phyloP scores from a whole-genome alignment of 2,329 filamentous ascomycete species.

The Verticillium dahliae region DNA sequence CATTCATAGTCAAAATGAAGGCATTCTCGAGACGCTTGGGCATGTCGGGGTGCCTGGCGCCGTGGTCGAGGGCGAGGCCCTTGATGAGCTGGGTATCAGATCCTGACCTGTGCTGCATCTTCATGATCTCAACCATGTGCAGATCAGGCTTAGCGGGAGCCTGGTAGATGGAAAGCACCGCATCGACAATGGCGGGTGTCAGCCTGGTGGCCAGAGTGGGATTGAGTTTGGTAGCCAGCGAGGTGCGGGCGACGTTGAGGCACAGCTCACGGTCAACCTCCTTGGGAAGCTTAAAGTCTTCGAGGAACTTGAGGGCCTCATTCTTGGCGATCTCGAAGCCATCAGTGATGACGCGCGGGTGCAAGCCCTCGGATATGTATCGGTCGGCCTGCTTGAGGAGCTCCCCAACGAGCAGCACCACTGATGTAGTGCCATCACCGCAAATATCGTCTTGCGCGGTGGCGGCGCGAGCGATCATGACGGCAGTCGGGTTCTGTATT shows the following conservation, averaged over 20 bases:
- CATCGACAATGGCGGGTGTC: conserved; percentile 92
- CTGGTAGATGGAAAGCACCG: conserved; percentile 90
- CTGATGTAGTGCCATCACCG: conserved; percentile 94
- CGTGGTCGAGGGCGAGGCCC: conserved; percentile 89
- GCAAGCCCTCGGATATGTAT: conserved; percentile 93
- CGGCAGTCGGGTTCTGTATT: conserved; percentile 97
- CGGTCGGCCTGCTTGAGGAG: conserved; percentile 95
- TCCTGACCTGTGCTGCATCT: conserved; percentile 96
- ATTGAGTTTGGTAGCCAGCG: conserved; percentile 92
- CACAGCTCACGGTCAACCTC: conserved; percentile 92
- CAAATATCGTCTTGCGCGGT: conserved; percentile 98
- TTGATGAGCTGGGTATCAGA: conserved; percentile 94
- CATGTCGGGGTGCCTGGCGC: conserved; percentile 96
- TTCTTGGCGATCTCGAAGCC: conserved; percentile 95
- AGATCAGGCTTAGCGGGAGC: conserved; percentile 87
- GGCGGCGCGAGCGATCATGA: conserved; percentile 75
- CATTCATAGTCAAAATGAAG: conserved; percentile 89
- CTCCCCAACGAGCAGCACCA: conserved; percentile 92
- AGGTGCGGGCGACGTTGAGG: conserved; percentile 87
- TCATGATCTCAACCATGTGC: conserved; percentile 99
- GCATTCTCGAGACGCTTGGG: conserved; percentile 94
- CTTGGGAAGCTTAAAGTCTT: conserved; percentile 82
- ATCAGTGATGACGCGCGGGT: conserved; percentile 93
- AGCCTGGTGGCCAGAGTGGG: conserved; percentile 80
- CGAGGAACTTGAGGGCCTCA: conserved; percentile 91